These are phyloP conservation scores for Gremmenia infestans DNA, from an alignment of 2,329 filamentous ascomycete species.

Conservation along the genomic window DNA sequence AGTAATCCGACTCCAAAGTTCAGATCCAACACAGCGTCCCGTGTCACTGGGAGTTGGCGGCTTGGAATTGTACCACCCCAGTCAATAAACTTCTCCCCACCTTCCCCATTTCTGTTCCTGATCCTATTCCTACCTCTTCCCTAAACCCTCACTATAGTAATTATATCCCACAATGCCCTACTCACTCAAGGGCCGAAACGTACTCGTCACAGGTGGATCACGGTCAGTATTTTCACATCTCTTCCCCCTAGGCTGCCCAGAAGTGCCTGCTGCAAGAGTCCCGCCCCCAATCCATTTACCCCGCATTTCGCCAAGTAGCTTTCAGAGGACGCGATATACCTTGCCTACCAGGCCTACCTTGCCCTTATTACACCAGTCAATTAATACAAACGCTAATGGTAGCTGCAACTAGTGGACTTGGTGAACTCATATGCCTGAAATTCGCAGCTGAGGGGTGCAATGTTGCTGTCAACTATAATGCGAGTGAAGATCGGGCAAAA, in stretches of 20 bases:
- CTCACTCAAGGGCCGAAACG: conserved; percentile 54
- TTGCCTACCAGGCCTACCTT: too few species aligned
- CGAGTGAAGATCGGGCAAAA: conserved; percentile 49
- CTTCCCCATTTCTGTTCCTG: not conserved
- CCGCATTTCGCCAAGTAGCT: not conserved
- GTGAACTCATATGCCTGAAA: conserved; percentile 53
- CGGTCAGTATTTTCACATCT: conserved; percentile 39
- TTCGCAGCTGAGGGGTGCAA: conserved; percentile 61
- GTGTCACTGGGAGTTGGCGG: not conserved
- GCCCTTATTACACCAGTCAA: too few species aligned
- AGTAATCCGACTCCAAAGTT: not conserved
- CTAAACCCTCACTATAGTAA: not conserved
- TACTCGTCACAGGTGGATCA: conserved; percentile 60
- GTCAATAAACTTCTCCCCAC: not conserved
- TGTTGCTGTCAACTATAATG: conserved; percentile 61
- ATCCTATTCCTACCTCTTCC: not conserved
- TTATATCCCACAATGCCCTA: conserved; percentile 48
- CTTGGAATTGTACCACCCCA: not conserved
- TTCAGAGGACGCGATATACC: not conserved
- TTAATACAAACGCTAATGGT: too few species aligned
- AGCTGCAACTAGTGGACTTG: conserved; percentile 48
- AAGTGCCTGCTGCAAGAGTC: not conserved
- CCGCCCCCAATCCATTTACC: not conserved
- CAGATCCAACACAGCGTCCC: not conserved
- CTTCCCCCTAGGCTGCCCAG: not conserved